Percentiles rank a stretch among this genome's conserved stretches.
Conservation (phyloP, 371 early-diverging fungal species). For the Amoeboaphelidium occidentale region DNA sequence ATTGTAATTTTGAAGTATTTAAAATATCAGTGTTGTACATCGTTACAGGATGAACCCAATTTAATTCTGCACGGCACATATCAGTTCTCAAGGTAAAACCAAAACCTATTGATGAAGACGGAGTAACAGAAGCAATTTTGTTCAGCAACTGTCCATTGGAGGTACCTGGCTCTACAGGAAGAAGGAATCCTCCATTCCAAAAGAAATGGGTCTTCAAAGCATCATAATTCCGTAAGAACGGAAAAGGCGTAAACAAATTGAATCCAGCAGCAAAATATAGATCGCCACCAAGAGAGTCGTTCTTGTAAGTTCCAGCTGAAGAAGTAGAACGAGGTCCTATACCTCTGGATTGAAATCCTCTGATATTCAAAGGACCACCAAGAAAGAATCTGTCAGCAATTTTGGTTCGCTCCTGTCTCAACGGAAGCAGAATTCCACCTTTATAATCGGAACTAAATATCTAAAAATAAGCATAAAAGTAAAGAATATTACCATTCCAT, state of each 20-base stretch:
- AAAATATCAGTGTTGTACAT: too few relatives aligned
- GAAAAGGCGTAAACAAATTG: conserved; percentile 54
- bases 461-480: too few relatives aligned
- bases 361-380: conserved; percentile 59
- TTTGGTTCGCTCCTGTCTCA: not conserved
- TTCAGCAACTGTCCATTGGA: too few relatives aligned
- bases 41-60: too few relatives aligned
- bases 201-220: not conserved
- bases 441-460: not conserved
- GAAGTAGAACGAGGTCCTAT: conserved; percentile 32
- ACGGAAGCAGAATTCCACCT: conserved; percentile 8
- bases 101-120: too few relatives aligned
- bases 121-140: too few relatives aligned
- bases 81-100: not conserved
- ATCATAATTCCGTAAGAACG: conserved; percentile 9
- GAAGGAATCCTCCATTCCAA: not conserved
- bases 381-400: conserved; percentile 53
- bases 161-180: too few relatives aligned
- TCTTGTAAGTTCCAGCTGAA: conserved; percentile 10
- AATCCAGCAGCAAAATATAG: conserved; percentile 47
- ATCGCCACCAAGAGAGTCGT: conserved; percentile 68
- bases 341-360: conserved; percentile 66
- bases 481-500: too few relatives aligned
- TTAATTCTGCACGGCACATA: not conserved
- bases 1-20: too few relatives aligned